phyloP scores from a whole-genome alignment of 2,329 filamentous ascomycete genomes.

The Phoma herbarum region DNA sequence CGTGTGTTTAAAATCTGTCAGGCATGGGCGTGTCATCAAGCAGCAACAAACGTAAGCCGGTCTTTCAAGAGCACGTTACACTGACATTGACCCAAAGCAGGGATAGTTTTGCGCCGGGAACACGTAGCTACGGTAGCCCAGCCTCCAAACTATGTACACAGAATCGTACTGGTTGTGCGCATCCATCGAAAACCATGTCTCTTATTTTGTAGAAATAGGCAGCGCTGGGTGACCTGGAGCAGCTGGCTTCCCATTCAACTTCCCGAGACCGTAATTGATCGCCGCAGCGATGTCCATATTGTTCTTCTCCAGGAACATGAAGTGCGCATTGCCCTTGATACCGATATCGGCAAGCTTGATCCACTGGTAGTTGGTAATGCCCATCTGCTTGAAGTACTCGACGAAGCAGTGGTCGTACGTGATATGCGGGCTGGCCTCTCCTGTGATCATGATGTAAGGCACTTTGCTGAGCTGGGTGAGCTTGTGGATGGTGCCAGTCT shows the following conservation, averaged over 20 bases:
- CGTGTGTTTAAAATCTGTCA: too few relatives aligned
- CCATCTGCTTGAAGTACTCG: constrained; percentile 50
- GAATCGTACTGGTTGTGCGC: too few relatives aligned
- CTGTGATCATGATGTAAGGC: constrained; percentile 44
- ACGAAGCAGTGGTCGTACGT: constrained; percentile 48
- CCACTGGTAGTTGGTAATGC: constrained; percentile 54
- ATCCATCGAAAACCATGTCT: not conserved
- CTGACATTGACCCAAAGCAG: too few relatives aligned
- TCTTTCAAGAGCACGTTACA: not conserved
- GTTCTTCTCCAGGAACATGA: constrained; percentile 65
- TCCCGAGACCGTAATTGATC: constrained; percentile 18
- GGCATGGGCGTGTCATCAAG: too few relatives aligned
- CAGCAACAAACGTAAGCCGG: too few relatives aligned
- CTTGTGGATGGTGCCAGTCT: constrained; percentile 29
- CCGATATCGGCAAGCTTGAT: constrained; percentile 56
- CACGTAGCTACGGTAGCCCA: too few relatives aligned
- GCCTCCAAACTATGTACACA: not conserved
- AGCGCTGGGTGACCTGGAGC: constrained; percentile 17
- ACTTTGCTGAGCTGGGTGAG: constrained; percentile 34
- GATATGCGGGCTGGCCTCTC: constrained; percentile 42
- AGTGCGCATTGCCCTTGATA: constrained; percentile 64
- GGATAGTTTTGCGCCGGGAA: too few relatives aligned
- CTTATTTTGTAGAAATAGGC: constrained; percentile 4
- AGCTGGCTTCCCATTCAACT: constrained; percentile 11
- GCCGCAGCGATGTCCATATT: constrained; percentile 54